Percentiles rank a stretch among this genome's conserved stretches.
phyloP scores from a whole-genome alignment of 2,329 filamentous ascomycete species.

The Scleromitrula shiraiana region DNA sequence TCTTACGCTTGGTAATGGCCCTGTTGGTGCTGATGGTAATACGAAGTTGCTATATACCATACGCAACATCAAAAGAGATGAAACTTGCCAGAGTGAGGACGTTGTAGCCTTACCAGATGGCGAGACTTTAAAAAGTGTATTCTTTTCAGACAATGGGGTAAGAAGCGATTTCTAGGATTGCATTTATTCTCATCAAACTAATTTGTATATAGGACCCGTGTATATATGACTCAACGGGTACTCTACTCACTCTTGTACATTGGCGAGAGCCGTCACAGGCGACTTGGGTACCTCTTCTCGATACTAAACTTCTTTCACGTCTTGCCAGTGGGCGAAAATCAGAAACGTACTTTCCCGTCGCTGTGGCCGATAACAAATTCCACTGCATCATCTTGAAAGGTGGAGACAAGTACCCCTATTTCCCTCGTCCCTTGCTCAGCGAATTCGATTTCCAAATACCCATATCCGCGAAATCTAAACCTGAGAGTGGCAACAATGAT shows the following conservation, averaged over 20 bases:
- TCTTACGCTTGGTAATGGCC: conserved; percentile 90
- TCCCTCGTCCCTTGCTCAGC: conserved; percentile 77
- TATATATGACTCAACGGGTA: conserved; percentile 90
- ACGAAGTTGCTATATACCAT: conserved; percentile 82
- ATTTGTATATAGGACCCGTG: conserved; percentile 63
- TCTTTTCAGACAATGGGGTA: conserved; percentile 88
- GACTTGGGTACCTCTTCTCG: conserved; percentile 84
- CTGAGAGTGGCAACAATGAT: conserved; percentile 27
- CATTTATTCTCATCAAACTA: no score
- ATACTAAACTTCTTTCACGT: conserved; percentile 77
- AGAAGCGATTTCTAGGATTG: no score
- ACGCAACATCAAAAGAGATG: conserved; percentile 87
- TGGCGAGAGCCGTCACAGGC: conserved; percentile 84
- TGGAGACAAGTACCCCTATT: conserved; percentile 86
- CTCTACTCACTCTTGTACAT: conserved; percentile 78
- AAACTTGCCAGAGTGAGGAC: conserved; percentile 92
- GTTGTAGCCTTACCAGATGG: conserved; percentile 75
- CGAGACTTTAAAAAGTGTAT: conserved; percentile 68
- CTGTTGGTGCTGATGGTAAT: conserved; percentile 68
- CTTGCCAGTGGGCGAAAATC: conserved; percentile 77
- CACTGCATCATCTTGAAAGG: conserved; percentile 99
- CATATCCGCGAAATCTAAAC: conserved; percentile 48
- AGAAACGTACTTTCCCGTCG: conserved; percentile 91
- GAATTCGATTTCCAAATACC: conserved; percentile 93
- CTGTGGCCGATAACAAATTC: conserved; percentile 83